phyloP scores from a whole-genome alignment of 768 basidiomycete genomes.

The Chalciporus pseudorubinellus region DNA sequence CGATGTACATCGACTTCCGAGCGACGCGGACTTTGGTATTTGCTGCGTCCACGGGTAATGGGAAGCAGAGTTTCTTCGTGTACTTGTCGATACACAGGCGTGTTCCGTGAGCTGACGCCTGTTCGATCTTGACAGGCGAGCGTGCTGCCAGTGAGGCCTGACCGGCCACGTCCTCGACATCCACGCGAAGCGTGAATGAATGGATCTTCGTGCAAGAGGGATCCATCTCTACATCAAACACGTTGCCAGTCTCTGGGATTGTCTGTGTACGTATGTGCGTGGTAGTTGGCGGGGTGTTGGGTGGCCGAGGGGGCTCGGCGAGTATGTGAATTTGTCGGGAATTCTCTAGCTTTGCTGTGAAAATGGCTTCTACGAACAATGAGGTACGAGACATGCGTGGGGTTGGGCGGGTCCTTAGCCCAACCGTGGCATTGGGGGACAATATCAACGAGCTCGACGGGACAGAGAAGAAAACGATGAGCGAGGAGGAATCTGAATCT shows the following conservation, averaged over 20 bases:
- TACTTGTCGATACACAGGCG: constrained; percentile 16
- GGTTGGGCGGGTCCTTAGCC: constrained; percentile 21
- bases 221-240: constrained; percentile 17
- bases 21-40: constrained; percentile 45
- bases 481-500: constrained; percentile 14
- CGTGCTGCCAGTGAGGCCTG: constrained; percentile 17
- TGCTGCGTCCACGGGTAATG: constrained; percentile 42
- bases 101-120: neutral
- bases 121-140: constrained; percentile 16
- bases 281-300: constrained; percentile 1
- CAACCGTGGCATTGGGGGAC: constrained; percentile 11
- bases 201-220: constrained; percentile 10
- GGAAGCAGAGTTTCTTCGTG: constrained; percentile 35
- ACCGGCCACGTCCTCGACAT: constrained; percentile 23
- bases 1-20: constrained; percentile 52
- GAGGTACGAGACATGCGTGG: neutral
- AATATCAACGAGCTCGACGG: constrained; percentile 19
- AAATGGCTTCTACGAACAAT: constrained; percentile 16
- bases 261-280: neutral
- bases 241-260: constrained; percentile 13
- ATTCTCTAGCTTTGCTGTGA: constrained; percentile 16
- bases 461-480: constrained; percentile 25
- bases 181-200: constrained; percentile 19
- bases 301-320: constrained; percentile 16
- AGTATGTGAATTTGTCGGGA: constrained; percentile 25